These are phyloP conservation scores for Penicillium oxalicum DNA, from an alignment of 2,329 filamentous ascomycete species.

Conservation along the genomic window DNA sequence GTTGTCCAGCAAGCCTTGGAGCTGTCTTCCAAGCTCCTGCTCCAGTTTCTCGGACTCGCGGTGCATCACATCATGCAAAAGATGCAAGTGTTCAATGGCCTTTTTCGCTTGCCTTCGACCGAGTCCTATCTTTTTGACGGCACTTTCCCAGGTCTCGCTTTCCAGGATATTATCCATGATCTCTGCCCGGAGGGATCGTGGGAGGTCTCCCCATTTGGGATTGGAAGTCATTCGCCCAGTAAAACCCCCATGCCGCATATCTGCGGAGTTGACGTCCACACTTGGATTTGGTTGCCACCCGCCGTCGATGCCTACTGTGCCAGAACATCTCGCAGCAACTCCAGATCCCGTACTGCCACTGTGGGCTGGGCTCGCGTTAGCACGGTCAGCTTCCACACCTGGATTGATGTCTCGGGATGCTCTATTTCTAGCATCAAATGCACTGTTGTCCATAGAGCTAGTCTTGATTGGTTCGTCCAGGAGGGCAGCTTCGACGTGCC, in stretches of 20 bases:
- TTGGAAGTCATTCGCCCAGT: conserved; percentile 5
- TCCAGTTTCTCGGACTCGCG: conserved; percentile 25
- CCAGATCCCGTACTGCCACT: conserved; percentile 24
- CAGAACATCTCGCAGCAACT: conserved; percentile 1
- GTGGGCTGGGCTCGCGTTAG: conserved; percentile 23
- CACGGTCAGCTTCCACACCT: conserved; percentile 24
- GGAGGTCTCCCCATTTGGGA: conserved; percentile 31
- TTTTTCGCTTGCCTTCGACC: conserved; percentile 21
- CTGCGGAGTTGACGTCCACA: conserved; percentile 8
- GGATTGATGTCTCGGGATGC: not conserved
- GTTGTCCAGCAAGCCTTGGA: conserved; percentile 25
- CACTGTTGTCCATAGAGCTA: not conserved
- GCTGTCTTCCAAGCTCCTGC: conserved; percentile 33
- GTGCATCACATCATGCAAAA: conserved; percentile 3
- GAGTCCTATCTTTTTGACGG: conserved; percentile 17
- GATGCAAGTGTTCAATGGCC: too few relatives aligned
- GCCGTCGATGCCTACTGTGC: not conserved
- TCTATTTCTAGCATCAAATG: not conserved
- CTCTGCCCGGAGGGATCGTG: conserved; percentile 29
- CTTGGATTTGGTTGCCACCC: too few relatives aligned
- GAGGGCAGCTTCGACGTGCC: not conserved
- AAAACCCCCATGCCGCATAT: conserved; percentile 17
- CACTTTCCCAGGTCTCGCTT: conserved; percentile 17
- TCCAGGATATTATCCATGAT: conserved; percentile 31
- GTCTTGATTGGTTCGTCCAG: not conserved